A percentile compares a stretch with the other conserved stretches of the same genome.
These are phyloP conservation scores for Heterobasidion occidentale DNA, from an alignment of 1,284 basidiomycete species.

Conservation along the genomic window DNA sequence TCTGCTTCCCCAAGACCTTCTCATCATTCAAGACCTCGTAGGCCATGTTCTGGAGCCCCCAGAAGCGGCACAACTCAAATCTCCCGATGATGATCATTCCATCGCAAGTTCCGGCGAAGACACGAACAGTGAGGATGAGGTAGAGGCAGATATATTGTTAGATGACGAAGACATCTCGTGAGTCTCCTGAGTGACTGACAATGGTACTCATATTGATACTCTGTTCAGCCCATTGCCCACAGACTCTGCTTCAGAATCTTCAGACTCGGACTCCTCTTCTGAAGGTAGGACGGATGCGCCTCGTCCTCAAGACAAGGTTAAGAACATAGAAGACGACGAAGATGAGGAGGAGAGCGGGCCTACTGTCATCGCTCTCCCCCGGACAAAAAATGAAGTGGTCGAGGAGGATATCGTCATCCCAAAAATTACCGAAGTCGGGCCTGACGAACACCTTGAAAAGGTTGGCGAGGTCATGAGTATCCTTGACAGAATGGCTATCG, in stretches of 20 bases:
- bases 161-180: slow-evolving; percentile 18
- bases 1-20: slow-evolving; percentile 60
- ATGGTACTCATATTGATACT: too few species aligned
- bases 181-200: neutral
- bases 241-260: slow-evolving; percentile 33
- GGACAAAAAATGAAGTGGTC: slow-evolving; percentile 58
- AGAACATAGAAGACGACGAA: slow-evolving; percentile 33
- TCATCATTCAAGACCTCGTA: slow-evolving; percentile 62
- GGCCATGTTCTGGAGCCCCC: slow-evolving; percentile 23
- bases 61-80: neutral
- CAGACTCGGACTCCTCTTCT: slow-evolving; percentile 17
- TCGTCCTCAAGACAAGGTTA: slow-evolving; percentile 13
- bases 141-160: slow-evolving; percentile 48
- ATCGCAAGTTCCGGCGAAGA: slow-evolving; percentile 36
- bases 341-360: slow-evolving; percentile 45
- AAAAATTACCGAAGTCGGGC: slow-evolving; percentile 45
- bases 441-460: slow-evolving; percentile 55
- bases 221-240: slow-evolving; percentile 15
- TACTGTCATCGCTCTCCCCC: slow-evolving; percentile 34
- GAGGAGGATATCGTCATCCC: slow-evolving; percentile 47
- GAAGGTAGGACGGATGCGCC: slow-evolving; percentile 11
- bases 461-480: slow-evolving; percentile 73
- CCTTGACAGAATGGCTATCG: slow-evolving; percentile 60
- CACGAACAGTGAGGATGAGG: slow-evolving; percentile 56
- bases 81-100: slow-evolving; percentile 27